phyloP scores from a whole-genome alignment of 768 basidiomycete species.

The Boletales sp. region DNA sequence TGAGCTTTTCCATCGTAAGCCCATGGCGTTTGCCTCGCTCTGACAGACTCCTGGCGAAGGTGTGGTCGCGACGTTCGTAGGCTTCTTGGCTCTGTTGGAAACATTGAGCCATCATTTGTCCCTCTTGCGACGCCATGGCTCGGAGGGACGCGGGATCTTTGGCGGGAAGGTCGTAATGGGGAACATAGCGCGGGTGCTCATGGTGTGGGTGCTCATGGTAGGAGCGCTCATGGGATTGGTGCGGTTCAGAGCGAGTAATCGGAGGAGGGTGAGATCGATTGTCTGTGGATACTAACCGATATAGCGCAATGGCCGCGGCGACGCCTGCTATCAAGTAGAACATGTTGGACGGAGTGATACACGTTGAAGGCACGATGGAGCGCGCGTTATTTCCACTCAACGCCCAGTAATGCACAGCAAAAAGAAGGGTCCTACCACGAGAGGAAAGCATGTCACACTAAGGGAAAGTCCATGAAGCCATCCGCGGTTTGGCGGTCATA shows the following conservation, averaged over 20 bases:
- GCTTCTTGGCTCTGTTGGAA: slow-evolving; percentile 71
- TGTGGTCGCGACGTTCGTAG: slow-evolving; percentile 68
- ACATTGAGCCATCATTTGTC: slow-evolving; percentile 65
- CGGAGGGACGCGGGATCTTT: slow-evolving; percentile 60
- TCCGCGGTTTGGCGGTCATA: slow-evolving; percentile 7
- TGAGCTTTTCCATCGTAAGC: slow-evolving; percentile 67
- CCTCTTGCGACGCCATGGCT: slow-evolving; percentile 70
- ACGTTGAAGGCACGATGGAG: too few species aligned
- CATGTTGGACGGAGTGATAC: slow-evolving; percentile 2
- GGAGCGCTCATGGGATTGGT: too few species aligned
- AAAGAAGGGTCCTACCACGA: background rate
- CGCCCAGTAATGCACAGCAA: too few species aligned
- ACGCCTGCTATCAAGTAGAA: slow-evolving; percentile 12
- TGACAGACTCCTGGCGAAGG: slow-evolving; percentile 74
- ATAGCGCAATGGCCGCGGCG: slow-evolving; percentile 6
- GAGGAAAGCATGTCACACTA: background rate
- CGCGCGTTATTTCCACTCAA: too few species aligned
- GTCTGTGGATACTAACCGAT: slow-evolving; percentile 8
- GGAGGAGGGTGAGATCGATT: background rate
- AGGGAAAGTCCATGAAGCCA: slow-evolving; percentile 2
- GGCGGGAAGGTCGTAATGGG: background rate
- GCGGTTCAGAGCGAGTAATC: background rate
- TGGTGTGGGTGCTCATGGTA: background rate
- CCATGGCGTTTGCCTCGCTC: slow-evolving; percentile 78
- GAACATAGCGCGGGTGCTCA: background rate